Conservation (phyloP, 495 filamentous ascomycete species). For the Neohortaea acidophila region DNA sequence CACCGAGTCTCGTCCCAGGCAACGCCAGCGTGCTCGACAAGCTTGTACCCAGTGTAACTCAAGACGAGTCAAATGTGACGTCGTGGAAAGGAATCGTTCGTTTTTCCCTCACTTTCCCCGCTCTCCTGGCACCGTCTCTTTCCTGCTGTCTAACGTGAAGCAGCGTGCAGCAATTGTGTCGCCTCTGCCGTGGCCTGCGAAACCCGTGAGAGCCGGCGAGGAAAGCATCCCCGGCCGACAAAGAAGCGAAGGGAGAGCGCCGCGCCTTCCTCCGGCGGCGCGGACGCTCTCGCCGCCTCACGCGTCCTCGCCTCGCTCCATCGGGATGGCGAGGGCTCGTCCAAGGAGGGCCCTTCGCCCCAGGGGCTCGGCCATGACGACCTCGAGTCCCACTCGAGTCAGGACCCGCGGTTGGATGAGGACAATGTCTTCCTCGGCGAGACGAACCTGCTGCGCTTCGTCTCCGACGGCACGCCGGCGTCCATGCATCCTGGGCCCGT, state of each 20-base stretch:
- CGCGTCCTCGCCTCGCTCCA: constrained; percentile 1
- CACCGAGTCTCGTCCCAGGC: too few species aligned
- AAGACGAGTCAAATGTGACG: constrained; percentile 2
- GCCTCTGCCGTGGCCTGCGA: neutral
- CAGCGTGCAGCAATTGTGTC: neutral
- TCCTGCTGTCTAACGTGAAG: too few species aligned
- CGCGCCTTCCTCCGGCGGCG: too few species aligned
- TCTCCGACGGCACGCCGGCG: neutral
- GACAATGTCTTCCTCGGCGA: neutral
- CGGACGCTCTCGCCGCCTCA: neutral
- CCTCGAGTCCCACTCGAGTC: too few species aligned
- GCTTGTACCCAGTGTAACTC: neutral
- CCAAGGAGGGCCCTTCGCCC: too few species aligned
- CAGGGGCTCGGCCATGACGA: too few species aligned
- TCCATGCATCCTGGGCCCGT: neutral
- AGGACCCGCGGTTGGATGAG: too few species aligned
- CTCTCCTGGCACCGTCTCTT: too few species aligned
- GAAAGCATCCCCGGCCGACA: neutral
- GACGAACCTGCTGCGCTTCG: neutral
- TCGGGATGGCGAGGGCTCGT: neutral
- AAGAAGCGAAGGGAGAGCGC: constrained; percentile 1
- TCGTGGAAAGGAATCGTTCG: neutral
- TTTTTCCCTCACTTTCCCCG: too few species aligned
- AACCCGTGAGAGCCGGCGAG: constrained; percentile 1
- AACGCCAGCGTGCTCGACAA: too few species aligned